Evolutionary conservation across 192 early-diverging fungal genomes (phyloP).

Genomic region (Coemansia sp.): DNA sequence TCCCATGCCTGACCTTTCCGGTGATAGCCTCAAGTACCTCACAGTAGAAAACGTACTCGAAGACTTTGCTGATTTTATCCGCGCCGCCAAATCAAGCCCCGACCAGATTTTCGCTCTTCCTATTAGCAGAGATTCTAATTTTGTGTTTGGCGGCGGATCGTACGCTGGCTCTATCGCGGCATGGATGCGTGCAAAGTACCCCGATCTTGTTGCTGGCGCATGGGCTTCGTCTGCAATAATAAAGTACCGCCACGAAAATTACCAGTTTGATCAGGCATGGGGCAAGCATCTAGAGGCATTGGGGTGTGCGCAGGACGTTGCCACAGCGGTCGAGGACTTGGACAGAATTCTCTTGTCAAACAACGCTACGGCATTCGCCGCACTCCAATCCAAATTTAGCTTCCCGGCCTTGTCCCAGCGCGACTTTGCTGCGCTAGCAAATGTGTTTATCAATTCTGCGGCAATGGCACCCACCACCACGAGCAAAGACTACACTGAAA

Average conservation of each 20-base stretch:
- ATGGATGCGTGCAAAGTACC: constrained; percentile 69
- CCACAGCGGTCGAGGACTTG: constrained; percentile 50
- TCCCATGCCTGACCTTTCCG: constrained; percentile 51
- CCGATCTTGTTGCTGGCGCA: constrained; percentile 63
- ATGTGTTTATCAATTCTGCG: constrained; percentile 14
- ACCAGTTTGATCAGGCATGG: constrained; percentile 59
- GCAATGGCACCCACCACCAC: constrained; percentile 15
- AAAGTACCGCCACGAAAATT: constrained; percentile 60
- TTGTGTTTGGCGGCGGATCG: constrained; percentile 66
- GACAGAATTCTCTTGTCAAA: constrained; percentile 26
- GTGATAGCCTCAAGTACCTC: constrained; percentile 36
- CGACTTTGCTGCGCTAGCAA: constrained; percentile 40
- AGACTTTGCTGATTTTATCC: constrained; percentile 39
- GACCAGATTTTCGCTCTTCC: constrained; percentile 18
- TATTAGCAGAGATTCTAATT: constrained; percentile 23
- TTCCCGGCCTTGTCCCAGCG: constrained; percentile 22
- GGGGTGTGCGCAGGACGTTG: constrained; percentile 33
- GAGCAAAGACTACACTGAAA: constrained; percentile 17
- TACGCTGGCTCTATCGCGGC: constrained; percentile 73
- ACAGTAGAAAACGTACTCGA: constrained; percentile 36
- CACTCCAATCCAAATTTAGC: constrained; percentile 28
- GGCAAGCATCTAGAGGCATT: constrained; percentile 39
- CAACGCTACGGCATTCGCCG: constrained; percentile 16
- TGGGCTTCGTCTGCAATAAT: constrained; percentile 72
- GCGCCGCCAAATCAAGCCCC: constrained; percentile 19